phyloP scores from a whole-genome alignment of 2,329 filamentous ascomycete genomes.

The Claviceps spartinae region DNA sequence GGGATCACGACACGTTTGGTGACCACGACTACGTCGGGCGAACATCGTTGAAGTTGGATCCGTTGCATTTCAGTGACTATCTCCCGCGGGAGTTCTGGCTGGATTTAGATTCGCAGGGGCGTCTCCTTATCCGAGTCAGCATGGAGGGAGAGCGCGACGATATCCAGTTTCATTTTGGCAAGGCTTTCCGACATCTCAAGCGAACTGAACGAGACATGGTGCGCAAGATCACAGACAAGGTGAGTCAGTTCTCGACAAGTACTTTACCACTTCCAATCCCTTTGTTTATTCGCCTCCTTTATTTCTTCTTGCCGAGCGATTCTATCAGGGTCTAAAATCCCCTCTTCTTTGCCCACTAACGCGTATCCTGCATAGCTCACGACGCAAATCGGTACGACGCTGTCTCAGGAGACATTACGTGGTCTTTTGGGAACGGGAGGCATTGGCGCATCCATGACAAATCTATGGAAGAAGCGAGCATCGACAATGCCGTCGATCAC shows the following conservation, averaged over 20 bases:
- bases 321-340: no score
- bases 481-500: slow-evolving; percentile 46
- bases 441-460: slow-evolving; percentile 59
- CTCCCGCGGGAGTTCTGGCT: slow-evolving; percentile 95
- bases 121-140: slow-evolving; percentile 77
- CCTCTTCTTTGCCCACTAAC: not conserved
- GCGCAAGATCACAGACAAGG: slow-evolving; percentile 94
- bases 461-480: slow-evolving; percentile 47
- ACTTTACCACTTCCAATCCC: not conserved
- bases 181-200: slow-evolving; percentile 89
- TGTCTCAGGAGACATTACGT: slow-evolving; percentile 71
- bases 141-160: slow-evolving; percentile 99
- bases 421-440: slow-evolving; percentile 58
- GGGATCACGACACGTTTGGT: slow-evolving; percentile 95
- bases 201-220: slow-evolving; percentile 97
- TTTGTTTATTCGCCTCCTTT: not conserved
- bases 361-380: slow-evolving; percentile 48
- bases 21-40: slow-evolving; percentile 95
- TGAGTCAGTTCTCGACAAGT: slow-evolving; percentile 33
- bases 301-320: not conserved
- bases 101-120: slow-evolving; percentile 88
- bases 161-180: slow-evolving; percentile 97
- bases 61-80: slow-evolving; percentile 93
- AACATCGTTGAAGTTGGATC: slow-evolving; percentile 95
- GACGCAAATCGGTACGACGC: slow-evolving; percentile 77